Evolutionary conservation across 495 filamentous ascomycete genomes (phyloP).

Genomic region (Penicillium mononematosum): DNA sequence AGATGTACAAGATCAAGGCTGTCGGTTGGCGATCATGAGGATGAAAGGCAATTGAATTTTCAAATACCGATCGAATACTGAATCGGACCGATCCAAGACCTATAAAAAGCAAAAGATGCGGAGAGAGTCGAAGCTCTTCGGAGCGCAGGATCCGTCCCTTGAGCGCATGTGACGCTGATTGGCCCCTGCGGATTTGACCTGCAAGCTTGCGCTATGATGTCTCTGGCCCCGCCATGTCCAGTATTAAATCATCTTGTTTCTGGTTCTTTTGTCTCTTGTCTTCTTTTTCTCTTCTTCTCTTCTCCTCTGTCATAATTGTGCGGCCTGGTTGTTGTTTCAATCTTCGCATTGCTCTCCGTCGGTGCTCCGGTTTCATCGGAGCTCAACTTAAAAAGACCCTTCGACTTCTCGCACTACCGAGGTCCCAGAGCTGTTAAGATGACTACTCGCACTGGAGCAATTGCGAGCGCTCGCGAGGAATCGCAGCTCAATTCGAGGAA

Average conservation of each 20-base stretch:
- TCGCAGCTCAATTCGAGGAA: conserved; percentile 12
- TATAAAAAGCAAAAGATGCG: background rate
- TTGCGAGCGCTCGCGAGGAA: conserved; percentile 16
- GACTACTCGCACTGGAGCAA: conserved; percentile 20
- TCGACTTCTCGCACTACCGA: background rate
- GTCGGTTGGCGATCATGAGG: background rate
- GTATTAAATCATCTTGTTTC: conserved; percentile 1
- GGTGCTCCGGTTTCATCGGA: conserved; percentile 5
- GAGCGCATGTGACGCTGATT: conserved; percentile 24
- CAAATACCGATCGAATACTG: background rate
- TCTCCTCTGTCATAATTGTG: background rate
- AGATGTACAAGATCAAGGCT: conserved; percentile 2
- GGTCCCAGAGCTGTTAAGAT: conserved; percentile 15
- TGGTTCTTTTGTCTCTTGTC: background rate
- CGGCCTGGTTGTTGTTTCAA: background rate
- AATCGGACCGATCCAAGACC: background rate
- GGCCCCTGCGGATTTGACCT: conserved; percentile 9
- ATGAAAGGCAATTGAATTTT: background rate
- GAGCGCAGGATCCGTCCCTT: conserved; percentile 18
- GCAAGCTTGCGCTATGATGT: conserved; percentile 23
- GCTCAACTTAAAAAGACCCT: background rate
- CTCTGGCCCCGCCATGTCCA: conserved; percentile 1
- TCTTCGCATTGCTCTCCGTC: background rate
- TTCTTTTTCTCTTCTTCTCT: conserved; percentile 2
- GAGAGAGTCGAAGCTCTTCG: conserved; percentile 21